phyloP scores from a whole-genome alignment of 1,284 basidiomycete species.

The Tilletia horrida region DNA sequence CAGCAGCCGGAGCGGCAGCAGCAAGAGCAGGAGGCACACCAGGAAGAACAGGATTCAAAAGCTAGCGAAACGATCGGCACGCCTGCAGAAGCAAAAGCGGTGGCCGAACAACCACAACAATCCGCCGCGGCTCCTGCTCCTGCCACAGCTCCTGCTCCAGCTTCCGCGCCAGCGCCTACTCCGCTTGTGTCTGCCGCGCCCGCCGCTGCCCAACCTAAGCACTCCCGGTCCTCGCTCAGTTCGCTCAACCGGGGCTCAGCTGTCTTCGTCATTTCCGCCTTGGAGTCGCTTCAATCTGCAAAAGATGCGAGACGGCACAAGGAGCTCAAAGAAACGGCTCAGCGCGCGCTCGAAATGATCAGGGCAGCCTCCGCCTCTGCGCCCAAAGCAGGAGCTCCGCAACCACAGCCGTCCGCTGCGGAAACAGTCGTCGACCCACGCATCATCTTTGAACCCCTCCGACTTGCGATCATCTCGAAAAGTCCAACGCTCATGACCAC shows the following conservation, averaged over 20 bases:
- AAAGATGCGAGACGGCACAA: slow-evolving; percentile 50
- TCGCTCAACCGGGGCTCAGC: slow-evolving; percentile 29
- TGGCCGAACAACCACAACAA: background rate
- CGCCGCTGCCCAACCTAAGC: slow-evolving; percentile 20
- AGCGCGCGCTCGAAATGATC: slow-evolving; percentile 52
- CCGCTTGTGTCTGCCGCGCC: background rate
- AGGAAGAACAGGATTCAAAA: background rate
- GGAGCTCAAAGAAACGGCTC: slow-evolving; percentile 43
- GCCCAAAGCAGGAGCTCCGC: slow-evolving; percentile 1
- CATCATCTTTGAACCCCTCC: slow-evolving; percentile 52
- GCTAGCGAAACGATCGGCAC: background rate
- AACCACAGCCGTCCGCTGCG: slow-evolving; percentile 17
- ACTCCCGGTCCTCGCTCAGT: slow-evolving; percentile 23
- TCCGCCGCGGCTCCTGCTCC: background rate
- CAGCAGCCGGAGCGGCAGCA: background rate
- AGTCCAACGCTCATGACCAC: slow-evolving; percentile 47
- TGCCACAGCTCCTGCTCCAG: background rate
- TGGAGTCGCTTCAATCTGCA: slow-evolving; percentile 42
- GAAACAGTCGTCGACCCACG: slow-evolving; percentile 47
- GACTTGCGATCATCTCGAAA: slow-evolving; percentile 46
- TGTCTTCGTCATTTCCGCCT: slow-evolving; percentile 52
- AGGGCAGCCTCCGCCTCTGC: slow-evolving; percentile 31
- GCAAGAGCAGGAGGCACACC: too few relatives aligned
- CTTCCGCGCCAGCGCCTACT: too few relatives aligned
- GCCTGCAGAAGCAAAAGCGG: too few relatives aligned